Conservation (phyloP, 345 rosid genomes). For the Hibiscus tridactylites region DNA sequence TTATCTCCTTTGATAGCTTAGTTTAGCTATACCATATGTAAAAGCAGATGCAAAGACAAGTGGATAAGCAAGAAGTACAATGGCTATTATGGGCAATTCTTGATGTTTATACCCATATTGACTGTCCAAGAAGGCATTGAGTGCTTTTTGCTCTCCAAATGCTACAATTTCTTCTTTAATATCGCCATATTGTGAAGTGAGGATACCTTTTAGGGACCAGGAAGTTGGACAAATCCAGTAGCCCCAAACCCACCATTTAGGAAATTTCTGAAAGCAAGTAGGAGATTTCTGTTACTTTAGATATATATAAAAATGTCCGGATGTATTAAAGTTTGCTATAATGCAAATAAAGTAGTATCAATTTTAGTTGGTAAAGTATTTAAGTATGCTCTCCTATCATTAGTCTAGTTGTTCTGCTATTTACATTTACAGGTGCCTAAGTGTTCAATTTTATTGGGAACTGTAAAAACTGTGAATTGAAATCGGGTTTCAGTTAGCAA, state of each 20-base stretch:
- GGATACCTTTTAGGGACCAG: slow-evolving; percentile 34
- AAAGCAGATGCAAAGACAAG: slow-evolving; percentile 22
- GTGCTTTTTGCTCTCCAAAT: slow-evolving; percentile 18
- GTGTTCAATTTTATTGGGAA: not conserved
- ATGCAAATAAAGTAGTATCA: not conserved
- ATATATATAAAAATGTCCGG: no score
- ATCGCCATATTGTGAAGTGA: slow-evolving; percentile 41
- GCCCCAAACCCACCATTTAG: slow-evolving; percentile 46
- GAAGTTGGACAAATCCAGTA: slow-evolving; percentile 34
- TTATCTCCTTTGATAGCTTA: slow-evolving; percentile 32
- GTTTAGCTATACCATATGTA: slow-evolving; percentile 24
- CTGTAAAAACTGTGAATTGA: not conserved
- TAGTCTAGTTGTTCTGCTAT: not conserved
- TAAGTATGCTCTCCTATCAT: not conserved
- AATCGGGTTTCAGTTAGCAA: not conserved
- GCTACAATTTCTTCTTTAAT: slow-evolving; percentile 17
- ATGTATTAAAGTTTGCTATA: not conserved
- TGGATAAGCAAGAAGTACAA: slow-evolving; percentile 23
- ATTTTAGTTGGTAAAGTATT: not conserved
- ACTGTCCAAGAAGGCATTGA: slow-evolving; percentile 20
- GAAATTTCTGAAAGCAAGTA: slow-evolving; percentile 21
- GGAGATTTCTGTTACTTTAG: not conserved
- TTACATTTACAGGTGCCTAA: not conserved
- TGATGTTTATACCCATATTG: slow-evolving; percentile 27
- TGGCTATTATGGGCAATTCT: slow-evolving; percentile 17